Conservation (phyloP, 331 rosid genomes). For the Erythrophleum ivorense region DNA sequence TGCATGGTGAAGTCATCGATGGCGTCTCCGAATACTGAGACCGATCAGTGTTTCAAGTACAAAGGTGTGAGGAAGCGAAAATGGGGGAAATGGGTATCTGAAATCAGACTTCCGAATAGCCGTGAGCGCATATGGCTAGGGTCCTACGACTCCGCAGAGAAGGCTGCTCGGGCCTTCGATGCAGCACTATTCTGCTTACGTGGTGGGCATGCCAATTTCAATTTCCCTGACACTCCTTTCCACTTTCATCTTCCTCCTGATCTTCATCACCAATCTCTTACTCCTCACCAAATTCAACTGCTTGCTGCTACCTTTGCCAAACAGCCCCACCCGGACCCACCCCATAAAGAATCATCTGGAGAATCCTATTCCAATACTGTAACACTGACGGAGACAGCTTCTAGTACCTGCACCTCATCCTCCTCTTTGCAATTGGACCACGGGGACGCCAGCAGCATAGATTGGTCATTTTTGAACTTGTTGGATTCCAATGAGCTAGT, state of each 20-base stretch:
- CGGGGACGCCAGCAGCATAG: constrained; percentile 27
- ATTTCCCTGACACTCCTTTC: constrained; percentile 56
- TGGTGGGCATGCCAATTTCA: constrained; percentile 56
- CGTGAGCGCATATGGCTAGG: constrained; percentile 71
- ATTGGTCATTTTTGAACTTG: constrained; percentile 50
- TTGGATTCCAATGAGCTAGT: constrained; percentile 39
- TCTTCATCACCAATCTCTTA: constrained; percentile 21
- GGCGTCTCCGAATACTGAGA: background rate
- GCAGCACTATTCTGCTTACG: constrained; percentile 65
- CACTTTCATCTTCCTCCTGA: constrained; percentile 19
- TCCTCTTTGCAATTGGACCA: constrained; percentile 24
- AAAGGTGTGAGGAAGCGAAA: constrained; percentile 69
- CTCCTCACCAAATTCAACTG: constrained; percentile 52
- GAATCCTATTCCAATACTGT: background rate
- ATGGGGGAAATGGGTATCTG: constrained; percentile 83
- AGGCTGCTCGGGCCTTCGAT: constrained; percentile 72
- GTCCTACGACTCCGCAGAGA: constrained; percentile 55
- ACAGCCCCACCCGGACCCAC: background rate
- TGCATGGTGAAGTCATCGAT: constrained; percentile 13
- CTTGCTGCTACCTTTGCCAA: constrained; percentile 61
- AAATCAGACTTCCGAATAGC: constrained; percentile 66
- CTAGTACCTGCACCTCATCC: background rate
- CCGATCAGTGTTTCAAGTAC: constrained; percentile 33
- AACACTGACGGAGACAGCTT: background rate
- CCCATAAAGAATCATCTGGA: background rate